Evolutionary conservation across 129 eudicot genomes (phyloP).

Genomic region (Arctium lappa): DNA sequence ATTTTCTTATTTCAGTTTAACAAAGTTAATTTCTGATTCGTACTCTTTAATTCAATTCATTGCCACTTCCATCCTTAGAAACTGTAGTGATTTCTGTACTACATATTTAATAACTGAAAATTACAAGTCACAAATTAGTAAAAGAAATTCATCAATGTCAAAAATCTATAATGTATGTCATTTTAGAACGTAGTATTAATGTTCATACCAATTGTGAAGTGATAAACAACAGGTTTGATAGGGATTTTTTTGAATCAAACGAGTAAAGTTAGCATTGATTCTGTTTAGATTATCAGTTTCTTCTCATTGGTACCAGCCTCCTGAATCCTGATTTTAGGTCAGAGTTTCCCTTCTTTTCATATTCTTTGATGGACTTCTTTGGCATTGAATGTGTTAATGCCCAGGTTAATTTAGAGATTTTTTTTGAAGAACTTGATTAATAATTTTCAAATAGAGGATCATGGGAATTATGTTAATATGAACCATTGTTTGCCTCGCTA

Average conservation of each 20-base stretch:
- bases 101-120: neutral
- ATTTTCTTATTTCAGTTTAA: neutral
- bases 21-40: neutral
- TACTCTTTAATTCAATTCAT: neutral
- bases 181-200: neutral
- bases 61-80: neutral
- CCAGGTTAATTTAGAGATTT: neutral
- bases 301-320: neutral
- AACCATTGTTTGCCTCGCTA: neutral
- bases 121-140: too few species aligned
- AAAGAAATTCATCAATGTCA: too few species aligned
- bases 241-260: neutral
- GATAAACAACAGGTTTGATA: neutral
- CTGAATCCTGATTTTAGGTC: neutral
- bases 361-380: neutral
- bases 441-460: neutral
- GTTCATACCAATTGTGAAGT: neutral
- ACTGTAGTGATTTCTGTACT: neutral
- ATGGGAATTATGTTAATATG: neutral
- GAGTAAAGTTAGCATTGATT: neutral
- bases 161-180: too few species aligned
- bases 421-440: neutral
- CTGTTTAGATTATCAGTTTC: neutral
- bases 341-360: neutral
- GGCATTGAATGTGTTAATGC: neutral